A percentile compares a stretch with the other conserved stretches of the same genome.
Evolutionary conservation across 192 early-diverging fungal genomes (phyloP).

Genomic region (Glomus cerebriforme): DNA sequence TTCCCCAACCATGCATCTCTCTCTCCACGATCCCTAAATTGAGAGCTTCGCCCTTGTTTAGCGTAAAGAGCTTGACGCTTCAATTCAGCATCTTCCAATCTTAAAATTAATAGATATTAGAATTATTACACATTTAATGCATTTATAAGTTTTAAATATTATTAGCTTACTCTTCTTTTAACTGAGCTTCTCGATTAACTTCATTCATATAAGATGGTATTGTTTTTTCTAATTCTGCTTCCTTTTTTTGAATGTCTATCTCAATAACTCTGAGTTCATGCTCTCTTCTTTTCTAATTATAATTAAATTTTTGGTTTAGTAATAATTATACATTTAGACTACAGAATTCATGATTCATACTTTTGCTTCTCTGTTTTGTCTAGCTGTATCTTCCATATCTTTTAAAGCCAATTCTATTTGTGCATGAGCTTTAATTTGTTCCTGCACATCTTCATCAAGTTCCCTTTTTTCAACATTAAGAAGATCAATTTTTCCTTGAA

Average conservation of each 20-base stretch:
- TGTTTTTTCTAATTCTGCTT: conserved; percentile 64
- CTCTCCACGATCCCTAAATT: conserved; percentile 71
- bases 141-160: neutral
- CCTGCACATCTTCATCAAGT: conserved; percentile 70
- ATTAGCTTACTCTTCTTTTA: conserved; percentile 63
- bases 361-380: conserved; percentile 31
- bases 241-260: conserved; percentile 59
- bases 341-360: neutral
- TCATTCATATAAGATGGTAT: conserved; percentile 67
- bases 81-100: conserved; percentile 63
- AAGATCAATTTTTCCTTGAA: conserved; percentile 66
- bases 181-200: conserved; percentile 53
- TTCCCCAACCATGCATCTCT: conserved; percentile 77
- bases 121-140: neutral
- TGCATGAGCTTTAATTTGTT: conserved; percentile 74
- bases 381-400: conserved; percentile 71
- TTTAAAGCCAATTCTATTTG: conserved; percentile 78
- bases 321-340: neutral
- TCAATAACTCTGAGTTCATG: conserved; percentile 49
- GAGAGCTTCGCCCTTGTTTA: conserved; percentile 83
- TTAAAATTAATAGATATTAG: conserved; percentile 20
- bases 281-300: conserved; percentile 33
- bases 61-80: conserved; percentile 77
- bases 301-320: neutral
- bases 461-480: conserved; percentile 70